Conservation (phyloP, 495 filamentous ascomycete genomes). For the Aspergillus saccharolyticus region DNA sequence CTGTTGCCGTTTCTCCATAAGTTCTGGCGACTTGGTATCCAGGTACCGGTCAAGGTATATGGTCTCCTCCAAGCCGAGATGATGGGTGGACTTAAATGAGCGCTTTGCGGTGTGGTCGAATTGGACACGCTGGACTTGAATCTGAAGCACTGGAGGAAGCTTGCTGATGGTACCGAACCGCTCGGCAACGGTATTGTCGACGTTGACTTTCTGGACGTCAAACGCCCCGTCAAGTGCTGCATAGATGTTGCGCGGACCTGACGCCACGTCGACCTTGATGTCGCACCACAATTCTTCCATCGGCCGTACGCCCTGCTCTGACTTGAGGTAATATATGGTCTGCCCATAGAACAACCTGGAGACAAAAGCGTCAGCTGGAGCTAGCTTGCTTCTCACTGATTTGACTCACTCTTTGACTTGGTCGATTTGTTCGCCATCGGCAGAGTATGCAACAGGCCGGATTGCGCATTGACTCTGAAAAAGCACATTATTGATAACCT, state of each 20-base stretch:
- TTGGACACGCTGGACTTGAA: slow-evolving; percentile 78
- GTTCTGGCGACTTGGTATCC: slow-evolving; percentile 54
- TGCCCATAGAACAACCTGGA: slow-evolving; percentile 55
- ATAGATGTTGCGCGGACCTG: slow-evolving; percentile 64
- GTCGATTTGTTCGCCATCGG: slow-evolving; percentile 72
- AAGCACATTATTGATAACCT: slow-evolving; percentile 87
- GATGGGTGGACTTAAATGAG: slow-evolving; percentile 72
- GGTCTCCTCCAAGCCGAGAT: slow-evolving; percentile 65
- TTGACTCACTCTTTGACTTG: slow-evolving; percentile 59
- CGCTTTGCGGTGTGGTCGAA: slow-evolving; percentile 56
- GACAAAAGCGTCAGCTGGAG: slow-evolving; percentile 1
- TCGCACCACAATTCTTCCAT: slow-evolving; percentile 58
- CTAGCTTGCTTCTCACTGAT: neutral
- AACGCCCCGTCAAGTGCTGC: slow-evolving; percentile 80
- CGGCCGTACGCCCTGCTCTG: slow-evolving; percentile 36
- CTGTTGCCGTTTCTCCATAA: slow-evolving; percentile 58
- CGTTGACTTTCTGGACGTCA: slow-evolving; percentile 65
- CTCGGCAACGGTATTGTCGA: slow-evolving; percentile 56
- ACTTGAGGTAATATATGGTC: slow-evolving; percentile 49
- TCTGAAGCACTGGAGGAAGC: slow-evolving; percentile 79
- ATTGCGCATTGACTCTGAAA: slow-evolving; percentile 89
- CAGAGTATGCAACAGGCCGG: slow-evolving; percentile 53
- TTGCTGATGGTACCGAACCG: slow-evolving; percentile 71
- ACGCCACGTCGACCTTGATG: slow-evolving; percentile 59
- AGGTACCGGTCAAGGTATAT: slow-evolving; percentile 90